phyloP scores from a whole-genome alignment of 1,284 basidiomycete genomes.

The Xerocomus amazonicus region DNA sequence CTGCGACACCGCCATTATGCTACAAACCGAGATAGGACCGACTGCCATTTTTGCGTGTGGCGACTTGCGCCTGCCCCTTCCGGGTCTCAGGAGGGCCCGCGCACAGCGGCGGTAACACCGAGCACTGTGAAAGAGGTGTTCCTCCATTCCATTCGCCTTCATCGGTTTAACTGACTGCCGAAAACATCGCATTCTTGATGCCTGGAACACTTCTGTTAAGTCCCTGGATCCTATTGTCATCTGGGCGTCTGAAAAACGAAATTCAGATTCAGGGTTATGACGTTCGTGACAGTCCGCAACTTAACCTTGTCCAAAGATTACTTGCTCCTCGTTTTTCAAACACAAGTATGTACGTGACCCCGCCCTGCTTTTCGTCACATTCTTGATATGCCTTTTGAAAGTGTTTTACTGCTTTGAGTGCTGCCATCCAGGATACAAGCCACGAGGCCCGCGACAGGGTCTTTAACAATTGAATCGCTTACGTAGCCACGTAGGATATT shows the following conservation, averaged over 20 bases:
- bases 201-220: constrained; percentile 1
- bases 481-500: constrained; percentile 20
- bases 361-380: constrained; percentile 15
- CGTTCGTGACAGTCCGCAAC: constrained; percentile 22
- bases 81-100: constrained; percentile 6
- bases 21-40: constrained; percentile 5
- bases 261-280: constrained; percentile 31
- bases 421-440: constrained; percentile 6
- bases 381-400: constrained; percentile 20
- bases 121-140: constrained; percentile 1
- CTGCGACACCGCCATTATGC: constrained; percentile 11
- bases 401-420: not conserved
- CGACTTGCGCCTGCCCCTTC: constrained; percentile 6
- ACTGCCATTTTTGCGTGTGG: constrained; percentile 13
- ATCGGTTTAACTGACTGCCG: constrained; percentile 11
- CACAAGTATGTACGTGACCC: not conserved
- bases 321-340: constrained; percentile 8
- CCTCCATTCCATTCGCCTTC: constrained; percentile 4
- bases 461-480: constrained; percentile 18
- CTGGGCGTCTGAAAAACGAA: constrained; percentile 16
- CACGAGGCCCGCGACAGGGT: constrained; percentile 25
- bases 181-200: constrained; percentile 2
- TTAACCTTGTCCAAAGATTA: constrained; percentile 24
- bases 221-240: constrained; percentile 11
- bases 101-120: constrained; percentile 12